Conservation (phyloP, 495 filamentous ascomycete species). For the Penicillium herquei region DNA sequence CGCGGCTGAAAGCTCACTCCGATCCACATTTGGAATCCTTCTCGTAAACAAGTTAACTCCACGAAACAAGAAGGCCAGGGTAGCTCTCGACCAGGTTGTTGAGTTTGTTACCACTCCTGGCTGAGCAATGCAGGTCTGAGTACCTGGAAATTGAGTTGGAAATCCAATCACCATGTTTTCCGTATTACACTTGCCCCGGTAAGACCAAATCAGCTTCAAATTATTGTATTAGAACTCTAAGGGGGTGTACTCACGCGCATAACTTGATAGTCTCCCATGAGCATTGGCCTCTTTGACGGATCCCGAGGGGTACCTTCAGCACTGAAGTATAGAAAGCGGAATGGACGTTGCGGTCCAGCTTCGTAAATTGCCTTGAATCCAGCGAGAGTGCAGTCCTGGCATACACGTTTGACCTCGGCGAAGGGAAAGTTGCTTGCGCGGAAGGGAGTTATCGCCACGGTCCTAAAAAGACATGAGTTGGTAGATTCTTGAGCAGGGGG, state of each 20-base stretch:
- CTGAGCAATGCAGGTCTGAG: conserved; percentile 38
- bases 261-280: conserved; percentile 37
- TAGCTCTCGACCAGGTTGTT: conserved; percentile 7
- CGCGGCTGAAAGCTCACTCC: conserved; percentile 41
- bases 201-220: too few species aligned
- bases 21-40: conserved; percentile 30
- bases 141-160: conserved; percentile 27
- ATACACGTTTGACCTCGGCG: conserved; percentile 41
- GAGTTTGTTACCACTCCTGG: conserved; percentile 29
- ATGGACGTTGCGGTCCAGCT: conserved; percentile 12
- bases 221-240: conserved; percentile 7
- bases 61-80: conserved; percentile 3
- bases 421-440: conserved; percentile 32
- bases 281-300: conserved; percentile 29
- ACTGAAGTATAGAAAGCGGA: conserved; percentile 49
- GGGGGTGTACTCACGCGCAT: conserved; percentile 29
- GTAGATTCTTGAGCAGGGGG: background rate
- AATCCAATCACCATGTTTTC: conserved; percentile 41
- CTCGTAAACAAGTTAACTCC: conserved; percentile 9
- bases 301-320: conserved; percentile 39
- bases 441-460: conserved; percentile 41
- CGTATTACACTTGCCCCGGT: conserved; percentile 28
- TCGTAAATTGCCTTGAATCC: conserved; percentile 39
- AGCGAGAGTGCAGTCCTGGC: conserved; percentile 39
- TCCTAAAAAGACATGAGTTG: background rate